phyloP scores from a whole-genome alignment of 1,284 basidiomycete genomes.

The Ustilago loliicola region DNA sequence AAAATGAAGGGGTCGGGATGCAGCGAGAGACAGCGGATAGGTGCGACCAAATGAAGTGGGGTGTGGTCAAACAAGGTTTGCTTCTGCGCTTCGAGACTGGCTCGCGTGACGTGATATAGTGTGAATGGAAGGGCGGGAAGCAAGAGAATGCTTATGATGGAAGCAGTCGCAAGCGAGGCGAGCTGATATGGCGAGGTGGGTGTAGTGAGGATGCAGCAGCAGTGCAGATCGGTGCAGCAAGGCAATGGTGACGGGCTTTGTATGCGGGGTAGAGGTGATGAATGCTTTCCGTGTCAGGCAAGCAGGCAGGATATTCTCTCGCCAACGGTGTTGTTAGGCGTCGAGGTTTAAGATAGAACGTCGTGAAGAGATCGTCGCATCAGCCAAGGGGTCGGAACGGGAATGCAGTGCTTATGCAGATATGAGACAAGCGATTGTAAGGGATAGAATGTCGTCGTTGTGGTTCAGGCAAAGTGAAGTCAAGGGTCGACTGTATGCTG shows the following conservation, averaged over 20 bases:
- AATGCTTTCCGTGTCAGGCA: not conserved
- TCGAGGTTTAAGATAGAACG: not conserved
- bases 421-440: constrained; percentile 5
- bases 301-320: constrained; percentile 12
- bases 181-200: constrained; percentile 2
- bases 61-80: constrained; percentile 6
- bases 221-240: constrained; percentile 1
- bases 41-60: not conserved
- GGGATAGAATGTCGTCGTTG: not conserved
- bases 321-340: constrained; percentile 14
- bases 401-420: constrained; percentile 19
- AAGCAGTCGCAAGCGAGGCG: not conserved
- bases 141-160: not conserved
- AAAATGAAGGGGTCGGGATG: not conserved
- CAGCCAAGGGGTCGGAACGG: constrained; percentile 31
- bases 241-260: not conserved
- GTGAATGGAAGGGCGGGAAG: not conserved
- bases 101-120: constrained; percentile 3
- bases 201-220: constrained; percentile 1
- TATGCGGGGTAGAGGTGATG: constrained; percentile 1
- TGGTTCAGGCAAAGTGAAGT: not conserved
- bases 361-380: constrained; percentile 16
- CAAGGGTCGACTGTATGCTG: not conserved
- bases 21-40: not conserved
- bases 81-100: constrained; percentile 1